A percentile compares a stretch with the other conserved stretches of the same genome.
phyloP scores from a whole-genome alignment of 331 rosid genomes.

The Dryas integrifolia region DNA sequence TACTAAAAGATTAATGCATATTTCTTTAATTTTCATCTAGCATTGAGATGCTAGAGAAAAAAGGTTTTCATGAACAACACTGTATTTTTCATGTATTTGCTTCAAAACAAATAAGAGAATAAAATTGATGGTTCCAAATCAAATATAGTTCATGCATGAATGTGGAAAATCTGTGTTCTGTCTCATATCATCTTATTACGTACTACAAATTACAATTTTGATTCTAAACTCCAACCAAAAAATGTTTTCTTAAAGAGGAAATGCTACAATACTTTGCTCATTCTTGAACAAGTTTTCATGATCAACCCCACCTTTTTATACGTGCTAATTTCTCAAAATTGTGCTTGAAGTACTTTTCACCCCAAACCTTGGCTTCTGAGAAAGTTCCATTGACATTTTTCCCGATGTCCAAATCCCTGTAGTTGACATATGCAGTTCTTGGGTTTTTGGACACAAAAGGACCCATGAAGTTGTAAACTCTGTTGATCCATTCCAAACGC shows the following conservation, averaged over 20 bases:
- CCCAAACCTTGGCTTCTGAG: conserved; percentile 55
- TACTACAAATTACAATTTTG: not conserved
- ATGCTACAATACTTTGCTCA: conserved; percentile 63
- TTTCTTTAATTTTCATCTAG: too few species aligned
- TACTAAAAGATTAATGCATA: too few species aligned
- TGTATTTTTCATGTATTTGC: too few species aligned
- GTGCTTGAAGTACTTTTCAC: conserved; percentile 60
- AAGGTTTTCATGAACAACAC: too few species aligned
- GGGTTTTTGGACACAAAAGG: conserved; percentile 61
- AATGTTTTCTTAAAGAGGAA: too few species aligned
- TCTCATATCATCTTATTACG: too few species aligned
- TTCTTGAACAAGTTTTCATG: conserved; percentile 73
- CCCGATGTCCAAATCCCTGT: conserved; percentile 70
- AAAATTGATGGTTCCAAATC: too few species aligned
- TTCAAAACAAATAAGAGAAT: too few species aligned
- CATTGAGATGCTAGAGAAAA: too few species aligned
- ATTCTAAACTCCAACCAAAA: not conserved
- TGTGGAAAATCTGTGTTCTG: too few species aligned
- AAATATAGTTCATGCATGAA: too few species aligned
- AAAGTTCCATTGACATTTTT: conserved; percentile 41
- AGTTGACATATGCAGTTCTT: conserved; percentile 64
- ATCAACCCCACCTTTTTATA: conserved; percentile 63
- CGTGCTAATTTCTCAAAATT: conserved; percentile 58
- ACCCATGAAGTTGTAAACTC: conserved; percentile 57
- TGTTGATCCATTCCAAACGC: conserved; percentile 63